Base-by-base conservation (phyloP, 179 eudicot species). In the Beta lomatogona region DNA sequence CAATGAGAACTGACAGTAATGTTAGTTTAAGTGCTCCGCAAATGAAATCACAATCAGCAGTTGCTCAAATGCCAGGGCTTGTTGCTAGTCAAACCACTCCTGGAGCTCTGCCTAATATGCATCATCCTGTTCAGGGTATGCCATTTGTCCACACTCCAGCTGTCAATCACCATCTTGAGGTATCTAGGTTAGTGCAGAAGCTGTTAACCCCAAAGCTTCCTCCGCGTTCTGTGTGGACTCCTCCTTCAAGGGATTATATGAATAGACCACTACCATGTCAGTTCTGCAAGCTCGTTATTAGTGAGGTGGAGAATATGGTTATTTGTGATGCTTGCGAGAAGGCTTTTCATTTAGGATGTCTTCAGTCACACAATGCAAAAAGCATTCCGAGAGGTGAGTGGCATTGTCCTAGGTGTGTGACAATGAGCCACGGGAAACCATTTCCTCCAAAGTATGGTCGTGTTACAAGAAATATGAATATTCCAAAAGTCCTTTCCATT, bases 291-390 rank as follows among this genome's bases (percentile, higher is more conserved):
- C 22, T 76, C 36, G 75, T 73, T 57, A 78, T 88, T 52, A 89
- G 82, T 70, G 97, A 93, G 67, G 92, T 94, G 69, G 98, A 94
- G 61, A 91, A 81, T 80, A 85, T 94, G 83, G 90, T 93, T 81
- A 87, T 97, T 74, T 97, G 99, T 87, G 99, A 97, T 89, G 91
- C 93, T 78, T 97, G 99, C 82, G 99, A 97, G 88, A 93, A 94
- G 87, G 99, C 93, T 55, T 91, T 83, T 86, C 99, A 97, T 86
- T 65, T 91, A 73, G 96, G 87, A 81, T 97, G 99, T 85, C 92
- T 93, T 77, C 97, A 88, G 84, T 82, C 86, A 66, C 81, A 84
- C 87, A 88, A 90, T 83, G 90, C 85, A 76, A 97, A 92, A 87
- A 90, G 88, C 70, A 83, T 93, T 77, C 92, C 95, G 76, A 90